These are phyloP conservation scores for Orbilia quercus DNA, from an alignment of 2,329 filamentous ascomycete species.

Conservation along the genomic window DNA sequence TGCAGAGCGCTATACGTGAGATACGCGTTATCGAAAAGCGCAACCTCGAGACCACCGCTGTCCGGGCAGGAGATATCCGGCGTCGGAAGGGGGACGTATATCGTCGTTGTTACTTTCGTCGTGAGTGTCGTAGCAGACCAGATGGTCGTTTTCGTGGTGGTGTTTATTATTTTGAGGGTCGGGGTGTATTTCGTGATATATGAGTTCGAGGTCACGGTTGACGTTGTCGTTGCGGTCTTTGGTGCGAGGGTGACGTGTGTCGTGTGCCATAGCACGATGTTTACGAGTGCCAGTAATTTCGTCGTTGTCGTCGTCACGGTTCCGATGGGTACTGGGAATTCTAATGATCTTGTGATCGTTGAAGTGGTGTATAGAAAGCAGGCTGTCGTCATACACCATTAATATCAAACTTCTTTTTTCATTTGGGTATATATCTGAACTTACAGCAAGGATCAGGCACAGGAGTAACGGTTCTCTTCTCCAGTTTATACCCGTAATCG, in stretches of 20 bases:
- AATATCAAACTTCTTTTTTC: background rate
- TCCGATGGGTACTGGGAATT: conserved; percentile 20
- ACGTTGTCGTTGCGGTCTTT: conserved; percentile 1
- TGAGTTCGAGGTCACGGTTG: background rate
- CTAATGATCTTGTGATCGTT: background rate
- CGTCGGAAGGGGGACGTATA: background rate
- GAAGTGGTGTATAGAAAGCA: conserved; percentile 27
- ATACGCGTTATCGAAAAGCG: conserved; percentile 20
- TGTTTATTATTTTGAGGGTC: background rate
- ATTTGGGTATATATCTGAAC: background rate
- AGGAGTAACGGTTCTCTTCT: background rate
- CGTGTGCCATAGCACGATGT: background rate
- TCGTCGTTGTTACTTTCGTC: background rate
- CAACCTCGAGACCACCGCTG: conserved; percentile 31
- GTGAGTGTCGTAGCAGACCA: background rate
- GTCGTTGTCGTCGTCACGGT: conserved; percentile 13
- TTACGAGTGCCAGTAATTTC: background rate
- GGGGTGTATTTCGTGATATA: background rate
- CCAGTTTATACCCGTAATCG: background rate
- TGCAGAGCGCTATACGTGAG: background rate
- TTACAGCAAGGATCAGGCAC: conserved; percentile 13
- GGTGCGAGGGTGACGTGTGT: background rate
- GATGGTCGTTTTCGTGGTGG: background rate
- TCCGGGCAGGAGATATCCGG: conserved; percentile 13
- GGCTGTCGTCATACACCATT: background rate